These are phyloP conservation scores for Blastobotrys peoriensis DNA, from an alignment of 805 yeast genomes.

Conservation along the genomic window DNA sequence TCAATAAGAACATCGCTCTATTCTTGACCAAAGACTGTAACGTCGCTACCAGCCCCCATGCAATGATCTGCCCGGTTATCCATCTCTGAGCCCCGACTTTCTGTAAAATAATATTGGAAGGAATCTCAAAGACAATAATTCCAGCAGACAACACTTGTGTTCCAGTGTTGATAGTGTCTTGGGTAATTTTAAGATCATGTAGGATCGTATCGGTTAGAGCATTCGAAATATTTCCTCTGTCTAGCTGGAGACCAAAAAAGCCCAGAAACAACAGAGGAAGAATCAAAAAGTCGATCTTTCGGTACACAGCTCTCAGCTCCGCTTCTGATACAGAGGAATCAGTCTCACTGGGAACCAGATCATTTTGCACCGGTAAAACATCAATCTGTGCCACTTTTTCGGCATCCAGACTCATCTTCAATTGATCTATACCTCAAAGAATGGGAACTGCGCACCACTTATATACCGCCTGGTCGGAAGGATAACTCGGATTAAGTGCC, in stretches of 20 bases:
- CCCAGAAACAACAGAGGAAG: slow-evolving; percentile 11
- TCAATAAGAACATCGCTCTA: slow-evolving; percentile 35
- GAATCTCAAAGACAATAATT: slow-evolving; percentile 31
- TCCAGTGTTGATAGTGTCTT: slow-evolving; percentile 10
- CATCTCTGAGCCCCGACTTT: slow-evolving; percentile 44
- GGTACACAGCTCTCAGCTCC: slow-evolving; percentile 7
- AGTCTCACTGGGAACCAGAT: too few species aligned
- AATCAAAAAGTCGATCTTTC: slow-evolving; percentile 10
- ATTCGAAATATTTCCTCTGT: slow-evolving; percentile 54
- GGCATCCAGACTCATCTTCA: too few species aligned
- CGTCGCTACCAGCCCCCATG: slow-evolving; percentile 33
- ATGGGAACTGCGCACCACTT: too few species aligned
- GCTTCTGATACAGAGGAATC: too few species aligned
- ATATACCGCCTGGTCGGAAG: too few species aligned
- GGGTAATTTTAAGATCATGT: slow-evolving; percentile 6
- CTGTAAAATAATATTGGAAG: slow-evolving; percentile 23
- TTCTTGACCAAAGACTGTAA: slow-evolving; percentile 26
- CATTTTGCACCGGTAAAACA: too few species aligned
- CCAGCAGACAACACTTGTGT: slow-evolving; percentile 26
- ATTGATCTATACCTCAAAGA: too few species aligned
- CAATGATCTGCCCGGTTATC: slow-evolving; percentile 24
- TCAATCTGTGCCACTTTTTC: too few species aligned
- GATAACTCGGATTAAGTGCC: too few species aligned
- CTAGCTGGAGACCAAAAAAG: slow-evolving; percentile 30
- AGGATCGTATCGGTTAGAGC: slow-evolving; percentile 29